Evolutionary conservation across 306 rosid species (phyloP), one percentile per base, ranked within the genome.

Genomic region (Corylus heterophylla): DNA sequence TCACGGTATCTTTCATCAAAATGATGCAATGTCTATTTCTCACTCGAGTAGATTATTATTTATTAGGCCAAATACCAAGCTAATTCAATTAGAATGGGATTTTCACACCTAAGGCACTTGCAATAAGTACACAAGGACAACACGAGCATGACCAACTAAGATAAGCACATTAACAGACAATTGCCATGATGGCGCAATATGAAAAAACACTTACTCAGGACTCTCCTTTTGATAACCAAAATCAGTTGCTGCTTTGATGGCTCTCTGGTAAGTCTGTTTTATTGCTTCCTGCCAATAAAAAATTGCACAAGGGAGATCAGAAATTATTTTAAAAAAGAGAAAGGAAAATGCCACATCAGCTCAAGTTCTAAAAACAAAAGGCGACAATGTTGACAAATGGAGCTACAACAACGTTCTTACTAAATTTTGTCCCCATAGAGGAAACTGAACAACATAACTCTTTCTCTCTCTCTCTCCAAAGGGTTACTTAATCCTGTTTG

Each of bases 191-290:
- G 16, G 55, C 51, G 75, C 74, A 51, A 80, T 20, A 9, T 22
- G 56, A 74, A 70, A 75, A 83, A 66, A 25, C 22, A 92, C 98
- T 89, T 79, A 94, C 98, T 94, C 98, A 0, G 98, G 98, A 78
- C 88, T 88, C 79, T 94, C 98, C 86, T 94, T 94, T 74, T 89
- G 95, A 80, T 94, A 92, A 67, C 97, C 98, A 82, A 88, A 88
- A 70, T 88, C 92, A 20, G 86, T 48, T 58, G 98, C 96, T 4
- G 98, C 98, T 86, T 94, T 94, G 47, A 88, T 88, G 77, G 96
- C 90, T 85, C 94, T 94, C 86, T 94, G 96, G 81, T 94, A 94
- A 69, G 94, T 94, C 84, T 94, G 98, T 77, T 90, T 94, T 91
- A 94, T 92, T 67, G 96, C 97, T 84, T 92, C 98, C 98, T 94